A percentile compares a stretch with the other conserved stretches of the same genome.
These are phyloP conservation scores for Aspergillus baeticus DNA, from an alignment of 495 filamentous ascomycete species.

Conservation along the genomic window DNA sequence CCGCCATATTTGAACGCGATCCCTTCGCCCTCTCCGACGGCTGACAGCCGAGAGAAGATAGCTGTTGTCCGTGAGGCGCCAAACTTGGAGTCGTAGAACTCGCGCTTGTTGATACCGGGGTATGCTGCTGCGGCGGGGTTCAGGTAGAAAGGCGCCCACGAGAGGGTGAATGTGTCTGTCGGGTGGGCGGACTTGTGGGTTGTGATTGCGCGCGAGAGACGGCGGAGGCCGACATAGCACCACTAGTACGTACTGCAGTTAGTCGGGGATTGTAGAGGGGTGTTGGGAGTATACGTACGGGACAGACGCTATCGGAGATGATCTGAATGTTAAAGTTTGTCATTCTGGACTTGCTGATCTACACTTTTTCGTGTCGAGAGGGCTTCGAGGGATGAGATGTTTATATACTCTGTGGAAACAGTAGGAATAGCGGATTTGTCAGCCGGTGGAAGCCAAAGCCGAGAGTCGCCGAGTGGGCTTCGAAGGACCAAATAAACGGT, in stretches of 20 bases:
- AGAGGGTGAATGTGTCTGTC: constrained; percentile 66
- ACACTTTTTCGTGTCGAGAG: not conserved
- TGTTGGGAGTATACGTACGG: constrained; percentile 42
- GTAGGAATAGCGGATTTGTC: no score
- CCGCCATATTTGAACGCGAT: constrained; percentile 74
- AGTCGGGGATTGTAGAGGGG: constrained; percentile 3
- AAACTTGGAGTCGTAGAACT: constrained; percentile 55
- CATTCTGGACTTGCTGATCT: constrained; percentile 47
- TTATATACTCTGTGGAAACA: not conserved
- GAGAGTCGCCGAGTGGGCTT: no score
- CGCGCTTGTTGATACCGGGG: constrained; percentile 54
- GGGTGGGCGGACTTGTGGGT: constrained; percentile 60
- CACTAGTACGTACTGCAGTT: constrained; percentile 33
- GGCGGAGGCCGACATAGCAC: constrained; percentile 84
- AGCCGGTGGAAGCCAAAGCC: no score
- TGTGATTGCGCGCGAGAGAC: constrained; percentile 66
- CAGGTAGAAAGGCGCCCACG: constrained; percentile 80
- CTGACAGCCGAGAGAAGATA: constrained; percentile 57
- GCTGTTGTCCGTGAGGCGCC: constrained; percentile 54
- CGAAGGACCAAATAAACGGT: no score
- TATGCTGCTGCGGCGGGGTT: constrained; percentile 60
- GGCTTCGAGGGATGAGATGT: not conserved
- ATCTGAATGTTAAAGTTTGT: constrained; percentile 75
- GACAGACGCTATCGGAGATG: constrained; percentile 75
- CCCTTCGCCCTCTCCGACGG: constrained; percentile 59